These are phyloP conservation scores for Cryphonectria naterciae DNA, from an alignment of 2,329 filamentous ascomycete species.

Conservation along the genomic window DNA sequence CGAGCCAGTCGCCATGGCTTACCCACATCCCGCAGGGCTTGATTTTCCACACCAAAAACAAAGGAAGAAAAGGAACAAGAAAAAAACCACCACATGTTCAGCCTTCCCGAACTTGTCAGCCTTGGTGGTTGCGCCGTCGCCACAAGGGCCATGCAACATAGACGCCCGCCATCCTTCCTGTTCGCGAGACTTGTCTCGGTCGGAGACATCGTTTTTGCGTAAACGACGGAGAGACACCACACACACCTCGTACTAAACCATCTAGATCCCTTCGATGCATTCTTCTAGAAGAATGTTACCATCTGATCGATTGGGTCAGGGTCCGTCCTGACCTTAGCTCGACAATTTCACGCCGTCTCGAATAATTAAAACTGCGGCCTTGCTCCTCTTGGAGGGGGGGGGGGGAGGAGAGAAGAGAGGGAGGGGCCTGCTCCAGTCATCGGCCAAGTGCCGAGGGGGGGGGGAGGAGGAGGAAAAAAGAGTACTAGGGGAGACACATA, in stretches of 20 bases:
- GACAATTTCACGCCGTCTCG: neutral
- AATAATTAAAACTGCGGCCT: neutral
- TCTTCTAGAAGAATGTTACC: constrained; percentile 12
- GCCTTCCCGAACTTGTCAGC: neutral
- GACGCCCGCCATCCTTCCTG: neutral
- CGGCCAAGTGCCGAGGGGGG: neutral
- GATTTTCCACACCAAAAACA: too few relatives aligned
- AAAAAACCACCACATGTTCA: neutral
- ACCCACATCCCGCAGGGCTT: neutral
- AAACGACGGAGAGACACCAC: neutral
- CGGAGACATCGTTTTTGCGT: neutral
- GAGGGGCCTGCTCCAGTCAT: neutral
- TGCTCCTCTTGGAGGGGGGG: neutral
- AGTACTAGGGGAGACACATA: neutral
- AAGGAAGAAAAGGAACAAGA: too few relatives aligned
- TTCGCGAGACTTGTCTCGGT: neutral
- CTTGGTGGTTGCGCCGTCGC: neutral
- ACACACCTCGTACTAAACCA: neutral
- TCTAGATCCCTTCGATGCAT: constrained; percentile 5
- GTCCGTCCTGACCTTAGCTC: neutral
- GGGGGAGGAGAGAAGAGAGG: too few relatives aligned
- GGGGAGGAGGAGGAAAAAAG: too few relatives aligned
- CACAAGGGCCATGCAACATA: too few relatives aligned
- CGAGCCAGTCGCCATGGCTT: neutral
- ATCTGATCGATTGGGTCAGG: constrained; percentile 5